phyloP scores from a whole-genome alignment of 495 filamentous ascomycete species.

The Aspergillus affinis region DNA sequence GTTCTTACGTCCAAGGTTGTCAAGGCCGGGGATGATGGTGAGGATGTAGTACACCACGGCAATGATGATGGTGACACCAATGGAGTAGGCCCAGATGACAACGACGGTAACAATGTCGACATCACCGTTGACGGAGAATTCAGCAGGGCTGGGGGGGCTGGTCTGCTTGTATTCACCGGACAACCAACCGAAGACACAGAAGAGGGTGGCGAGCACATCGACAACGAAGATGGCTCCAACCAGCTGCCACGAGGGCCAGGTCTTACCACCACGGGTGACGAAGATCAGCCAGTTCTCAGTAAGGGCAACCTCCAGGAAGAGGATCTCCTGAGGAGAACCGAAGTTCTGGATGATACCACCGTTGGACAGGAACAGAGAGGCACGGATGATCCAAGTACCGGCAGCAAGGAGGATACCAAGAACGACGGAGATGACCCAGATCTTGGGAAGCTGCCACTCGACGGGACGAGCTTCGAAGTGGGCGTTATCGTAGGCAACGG shows the following conservation, averaged over 20 bases:
- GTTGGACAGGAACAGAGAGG: slow-evolving; percentile 61
- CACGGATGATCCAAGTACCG: slow-evolving; percentile 71
- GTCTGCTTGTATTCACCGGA: slow-evolving; percentile 46
- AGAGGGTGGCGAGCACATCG: slow-evolving; percentile 68
- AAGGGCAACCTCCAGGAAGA: slow-evolving; percentile 72
- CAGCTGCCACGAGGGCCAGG: slow-evolving; percentile 71
- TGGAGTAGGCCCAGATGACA: slow-evolving; percentile 75
- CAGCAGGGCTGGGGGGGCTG: slow-evolving; percentile 42
- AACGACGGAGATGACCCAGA: slow-evolving; percentile 71
- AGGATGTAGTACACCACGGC: slow-evolving; percentile 76
- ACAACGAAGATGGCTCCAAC: slow-evolving; percentile 70
- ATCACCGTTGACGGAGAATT: slow-evolving; percentile 58
- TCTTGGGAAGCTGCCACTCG: slow-evolving; percentile 77
- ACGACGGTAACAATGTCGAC: slow-evolving; percentile 76
- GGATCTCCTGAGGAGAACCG: slow-evolving; percentile 67
- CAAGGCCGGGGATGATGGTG: slow-evolving; percentile 63
- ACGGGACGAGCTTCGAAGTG: slow-evolving; percentile 70
- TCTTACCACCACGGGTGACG: slow-evolving; percentile 71
- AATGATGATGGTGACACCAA: slow-evolving; percentile 74
- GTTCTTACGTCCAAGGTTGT: slow-evolving; percentile 79
- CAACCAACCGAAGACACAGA: slow-evolving; percentile 73
- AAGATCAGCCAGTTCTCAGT: slow-evolving; percentile 83
- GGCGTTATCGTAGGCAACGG: slow-evolving; percentile 75
- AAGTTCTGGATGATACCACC: slow-evolving; percentile 75
- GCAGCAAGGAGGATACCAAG: slow-evolving; percentile 65